These are phyloP conservation scores for Candida easanensis DNA, from an alignment of 805 yeast species.

Conservation along the genomic window DNA sequence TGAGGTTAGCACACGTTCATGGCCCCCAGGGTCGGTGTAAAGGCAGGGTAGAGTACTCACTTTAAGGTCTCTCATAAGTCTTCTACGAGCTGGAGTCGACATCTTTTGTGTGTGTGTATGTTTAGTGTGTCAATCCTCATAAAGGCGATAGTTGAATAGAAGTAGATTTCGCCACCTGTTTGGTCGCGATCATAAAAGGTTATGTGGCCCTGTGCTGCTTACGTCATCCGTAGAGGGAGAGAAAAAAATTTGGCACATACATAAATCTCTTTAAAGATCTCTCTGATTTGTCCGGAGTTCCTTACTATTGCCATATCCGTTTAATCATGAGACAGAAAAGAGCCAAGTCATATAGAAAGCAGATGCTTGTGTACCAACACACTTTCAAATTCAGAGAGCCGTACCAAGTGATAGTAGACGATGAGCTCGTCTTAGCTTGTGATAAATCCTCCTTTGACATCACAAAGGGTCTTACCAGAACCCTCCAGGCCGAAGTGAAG, in stretches of 20 bases:
- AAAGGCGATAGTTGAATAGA: background rate
- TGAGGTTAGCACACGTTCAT: conserved; percentile 4
- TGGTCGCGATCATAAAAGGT: too few relatives aligned
- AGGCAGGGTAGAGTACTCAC: conserved; percentile 36
- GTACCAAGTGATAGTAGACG: conserved; percentile 85
- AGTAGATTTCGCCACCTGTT: too few relatives aligned
- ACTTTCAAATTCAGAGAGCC: conserved; percentile 93
- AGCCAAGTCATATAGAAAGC: conserved; percentile 91
- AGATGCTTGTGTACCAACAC: conserved; percentile 79
- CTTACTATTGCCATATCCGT: too few relatives aligned
- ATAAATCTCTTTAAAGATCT: background rate
- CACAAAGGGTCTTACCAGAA: conserved; percentile 74
- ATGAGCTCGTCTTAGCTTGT: conserved; percentile 66
- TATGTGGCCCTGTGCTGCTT: too few relatives aligned
- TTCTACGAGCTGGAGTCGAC: conserved; percentile 99
- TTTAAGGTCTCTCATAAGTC: conserved; percentile 97
- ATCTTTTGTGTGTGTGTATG: conserved; percentile 35
- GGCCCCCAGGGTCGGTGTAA: background rate
- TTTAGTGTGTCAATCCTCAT: background rate
- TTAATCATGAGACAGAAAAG: conserved; percentile 88
- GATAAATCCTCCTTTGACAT: conserved; percentile 70
- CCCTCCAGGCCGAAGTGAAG: conserved; percentile 82
- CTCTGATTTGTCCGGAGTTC: background rate
- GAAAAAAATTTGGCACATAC: too few relatives aligned
- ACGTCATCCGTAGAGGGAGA: too few relatives aligned